Base-by-base conservation (phyloP, 2,329 filamentous ascomycete species). In the Trichoderma sp. region DNA sequence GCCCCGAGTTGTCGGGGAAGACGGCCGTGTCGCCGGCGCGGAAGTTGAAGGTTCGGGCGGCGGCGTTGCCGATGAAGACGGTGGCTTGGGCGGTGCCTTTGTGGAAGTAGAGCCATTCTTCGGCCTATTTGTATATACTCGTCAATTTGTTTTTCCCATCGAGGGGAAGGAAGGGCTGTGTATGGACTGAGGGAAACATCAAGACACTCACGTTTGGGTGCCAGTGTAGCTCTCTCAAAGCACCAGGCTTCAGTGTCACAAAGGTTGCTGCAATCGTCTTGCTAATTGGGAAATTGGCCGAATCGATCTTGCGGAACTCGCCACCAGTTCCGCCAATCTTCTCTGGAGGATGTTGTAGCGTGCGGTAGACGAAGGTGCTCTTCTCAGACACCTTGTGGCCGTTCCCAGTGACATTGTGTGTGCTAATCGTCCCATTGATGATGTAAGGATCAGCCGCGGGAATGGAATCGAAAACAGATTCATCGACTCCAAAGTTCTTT, bases 71-170 rank as follows among this genome's bases (percentile, higher is more conserved):
- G 62, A 88, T 88, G 77, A 91, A 92, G 3, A 91, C 87, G 0
- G 89, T 92, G 0, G 90, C 90, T 30, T 87, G 86, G 0, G 82
- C 90, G 2, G 83, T 80, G 28, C 90, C 91, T 72, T 87, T 82
- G 77, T 91, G 88, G 81, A 93, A 92, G 80, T 92, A 92, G 3
- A 92, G 80, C 90, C 91, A 92, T 78, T 92, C 90, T 75, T 92
- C 88, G 6, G 88, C 88, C 87, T 90, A 13, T 17, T 23, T 17
- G 3, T 1, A 39, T 39, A 8, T 17, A 39, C 36, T 39, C 3
- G 36, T 39, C 6, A 39, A 7, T 39, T 39, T 39, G 2, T 39
- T 2, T 15, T 39, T 15, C 36, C 3, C 36, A 15, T 39, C 36
- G 6, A 39, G 13, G n/a, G n/a, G n/a, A n/a, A n/a, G n/a, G n/a